Evolutionary conservation across 2,329 filamentous ascomycete species (phyloP), one percentile per base, ranked within the genome.

Genomic region (Pleoardoris graminearum): DNA sequence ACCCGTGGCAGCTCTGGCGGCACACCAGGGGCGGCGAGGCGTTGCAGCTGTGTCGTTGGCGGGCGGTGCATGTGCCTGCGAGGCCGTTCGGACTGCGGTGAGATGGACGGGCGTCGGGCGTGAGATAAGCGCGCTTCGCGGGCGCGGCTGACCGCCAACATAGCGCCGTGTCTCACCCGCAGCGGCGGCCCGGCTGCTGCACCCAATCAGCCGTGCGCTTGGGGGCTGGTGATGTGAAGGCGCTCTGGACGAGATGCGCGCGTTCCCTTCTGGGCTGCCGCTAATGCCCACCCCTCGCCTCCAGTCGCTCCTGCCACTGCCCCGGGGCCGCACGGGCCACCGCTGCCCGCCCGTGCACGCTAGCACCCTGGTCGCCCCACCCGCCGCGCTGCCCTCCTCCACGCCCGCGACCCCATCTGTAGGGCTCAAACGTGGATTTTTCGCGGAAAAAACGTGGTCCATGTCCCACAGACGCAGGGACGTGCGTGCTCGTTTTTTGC

Each of bases 391-490:
- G 54, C 63, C 67, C 65, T 62, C 65, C 66, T 53, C 50, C 54
- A 62, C 59, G 30, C 53, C 54, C 58, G 57, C 52, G 47, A 48
- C 49, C 57, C 51, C 50, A 47, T 41, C 58, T 63, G 54, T 69
- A 63, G 62, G 60, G 62, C 65, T 66, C 58, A 68, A 58, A 68
- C 60, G 61, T 59, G 56, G 54, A 54, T 65, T 68, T 70, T 67
- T 54, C 59, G 62, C 62, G 19, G 11, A 29, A 60, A 66, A 69
- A 67, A 67, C 60, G 66, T 64, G 60, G 57, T 46, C 35, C 51
- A 38, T 54, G 61, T 58, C 58, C 57, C 49, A 54, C 37, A 59
- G 53, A 64, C 59, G 64, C 64, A 66, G 66, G 61, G 60, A 55
- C 51, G 29, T 55, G 50, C 30, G 49, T 39, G 51, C 65, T 48